Percentiles rank a stretch among this genome's conserved stretches.
phyloP scores from a whole-genome alignment of 2,329 filamentous ascomycete genomes.

The Penicillium sp. region DNA sequence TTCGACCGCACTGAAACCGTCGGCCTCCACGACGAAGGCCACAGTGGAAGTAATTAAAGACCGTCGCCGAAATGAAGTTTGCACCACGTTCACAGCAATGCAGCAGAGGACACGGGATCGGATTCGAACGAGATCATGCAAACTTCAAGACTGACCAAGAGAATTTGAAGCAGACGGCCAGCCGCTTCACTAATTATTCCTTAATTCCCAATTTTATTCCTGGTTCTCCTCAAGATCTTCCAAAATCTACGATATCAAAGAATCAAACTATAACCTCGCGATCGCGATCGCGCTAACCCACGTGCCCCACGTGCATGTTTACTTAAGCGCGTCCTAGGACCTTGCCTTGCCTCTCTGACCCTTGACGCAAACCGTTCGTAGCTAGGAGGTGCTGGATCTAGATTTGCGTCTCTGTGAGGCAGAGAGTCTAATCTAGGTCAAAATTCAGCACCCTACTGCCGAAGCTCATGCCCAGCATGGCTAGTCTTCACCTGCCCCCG shows the following conservation, averaged over 20 bases:
- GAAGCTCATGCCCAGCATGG: slow-evolving; percentile 16
- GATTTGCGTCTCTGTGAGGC: background rate
- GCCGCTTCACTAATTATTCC: no score
- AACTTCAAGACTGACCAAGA: background rate
- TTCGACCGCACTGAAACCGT: background rate
- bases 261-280: background rate
- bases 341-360: background rate
- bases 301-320: slow-evolving; percentile 13
- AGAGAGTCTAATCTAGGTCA: background rate
- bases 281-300: background rate
- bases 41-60: background rate
- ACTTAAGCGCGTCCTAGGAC: slow-evolving; percentile 7
- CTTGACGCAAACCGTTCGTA: background rate
- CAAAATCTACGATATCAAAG: background rate
- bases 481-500: slow-evolving; percentile 23
- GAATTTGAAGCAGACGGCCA: background rate
- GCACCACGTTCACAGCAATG: background rate
- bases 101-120: background rate
- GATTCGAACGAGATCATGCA: background rate
- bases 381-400: background rate
- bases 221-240: no score
- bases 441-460: background rate
- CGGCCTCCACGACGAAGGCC: no score
- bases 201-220: no score
- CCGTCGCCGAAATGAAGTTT: background rate